phyloP scores from a whole-genome alignment of 78 protist genomes.

The Anaeramoeba ignava region DNA sequence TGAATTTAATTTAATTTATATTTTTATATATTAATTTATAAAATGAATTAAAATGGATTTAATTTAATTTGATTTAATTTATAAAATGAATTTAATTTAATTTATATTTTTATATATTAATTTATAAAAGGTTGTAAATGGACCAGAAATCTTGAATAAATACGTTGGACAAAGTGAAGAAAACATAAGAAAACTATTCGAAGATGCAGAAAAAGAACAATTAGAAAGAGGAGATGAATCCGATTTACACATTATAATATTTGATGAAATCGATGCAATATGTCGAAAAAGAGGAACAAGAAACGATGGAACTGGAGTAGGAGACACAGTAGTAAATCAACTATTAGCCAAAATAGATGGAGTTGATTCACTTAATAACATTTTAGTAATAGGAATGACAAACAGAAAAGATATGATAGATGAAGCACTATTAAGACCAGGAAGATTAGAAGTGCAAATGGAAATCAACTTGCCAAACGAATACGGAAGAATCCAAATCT shows the following conservation, averaged over 20 bases:
- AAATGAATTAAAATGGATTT: neutral
- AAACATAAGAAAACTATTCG: constrained; percentile 30
- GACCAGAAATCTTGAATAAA: constrained; percentile 27
- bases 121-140: neutral
- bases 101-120: neutral
- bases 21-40: neutral
- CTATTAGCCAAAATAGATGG: constrained; percentile 47
- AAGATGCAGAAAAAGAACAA: constrained; percentile 28
- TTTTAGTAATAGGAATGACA: constrained; percentile 34
- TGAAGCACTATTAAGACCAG: constrained; percentile 20
- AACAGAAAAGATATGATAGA: constrained; percentile 27
- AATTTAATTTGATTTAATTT: no score
- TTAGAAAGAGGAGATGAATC: constrained; percentile 23
- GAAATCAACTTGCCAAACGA: neutral
- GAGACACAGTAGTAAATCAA: constrained; percentile 37
- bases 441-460: constrained; percentile 31
- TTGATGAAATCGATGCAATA: constrained; percentile 49
- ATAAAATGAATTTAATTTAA: no score
- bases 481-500: neutral
- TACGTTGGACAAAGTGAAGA: constrained; percentile 28
- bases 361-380: constrained; percentile 20
- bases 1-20: no score
- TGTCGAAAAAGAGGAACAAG: constrained; percentile 20
- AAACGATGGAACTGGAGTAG: constrained; percentile 23
- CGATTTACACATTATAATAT: constrained; percentile 32